Conservation (phyloP, 768 basidiomycete species). For the Rhizopogon roseolus region DNA sequence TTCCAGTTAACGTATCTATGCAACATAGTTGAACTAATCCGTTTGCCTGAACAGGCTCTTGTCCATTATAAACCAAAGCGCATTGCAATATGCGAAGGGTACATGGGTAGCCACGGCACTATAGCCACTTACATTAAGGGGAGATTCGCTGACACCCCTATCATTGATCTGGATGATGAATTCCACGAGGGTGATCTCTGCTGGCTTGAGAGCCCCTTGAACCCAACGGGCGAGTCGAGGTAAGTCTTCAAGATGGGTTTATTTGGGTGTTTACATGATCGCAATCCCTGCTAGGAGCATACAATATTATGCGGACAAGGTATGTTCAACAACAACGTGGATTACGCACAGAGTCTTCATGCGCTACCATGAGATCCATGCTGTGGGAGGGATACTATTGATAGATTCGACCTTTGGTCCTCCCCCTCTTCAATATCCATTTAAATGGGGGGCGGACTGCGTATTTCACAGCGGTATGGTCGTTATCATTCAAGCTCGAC, state of each 20-base stretch:
- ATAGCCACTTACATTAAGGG: conserved; percentile 61
- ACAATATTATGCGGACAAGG: conserved; percentile 76
- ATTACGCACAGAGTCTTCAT: neutral
- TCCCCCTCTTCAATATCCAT: conserved; percentile 85
- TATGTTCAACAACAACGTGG: conserved; percentile 13
- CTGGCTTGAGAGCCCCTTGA: conserved; percentile 87
- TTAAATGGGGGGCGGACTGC: conserved; percentile 76
- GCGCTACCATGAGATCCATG: conserved; percentile 49
- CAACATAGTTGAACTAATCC: neutral
- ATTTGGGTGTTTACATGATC: neutral
- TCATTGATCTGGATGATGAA: conserved; percentile 73
- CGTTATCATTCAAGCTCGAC: conserved; percentile 40
- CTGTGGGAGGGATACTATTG: conserved; percentile 66
- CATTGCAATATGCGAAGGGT: conserved; percentile 73
- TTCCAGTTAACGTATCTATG: neutral
- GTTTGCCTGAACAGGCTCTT: conserved; percentile 48
- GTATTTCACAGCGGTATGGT: conserved; percentile 26
- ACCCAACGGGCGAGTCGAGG: conserved; percentile 82
- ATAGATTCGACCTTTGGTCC: conserved; percentile 89
- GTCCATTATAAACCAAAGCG: conserved; percentile 68
- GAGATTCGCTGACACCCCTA: conserved; percentile 13
- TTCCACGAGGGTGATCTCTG: conserved; percentile 70
- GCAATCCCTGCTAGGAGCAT: conserved; percentile 52
- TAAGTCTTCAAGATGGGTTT: conserved; percentile 19
- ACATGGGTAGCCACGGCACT: conserved; percentile 65